Conservation (phyloP, 2,329 filamentous ascomycete species). For the Pestalotiopsis sp. region DNA sequence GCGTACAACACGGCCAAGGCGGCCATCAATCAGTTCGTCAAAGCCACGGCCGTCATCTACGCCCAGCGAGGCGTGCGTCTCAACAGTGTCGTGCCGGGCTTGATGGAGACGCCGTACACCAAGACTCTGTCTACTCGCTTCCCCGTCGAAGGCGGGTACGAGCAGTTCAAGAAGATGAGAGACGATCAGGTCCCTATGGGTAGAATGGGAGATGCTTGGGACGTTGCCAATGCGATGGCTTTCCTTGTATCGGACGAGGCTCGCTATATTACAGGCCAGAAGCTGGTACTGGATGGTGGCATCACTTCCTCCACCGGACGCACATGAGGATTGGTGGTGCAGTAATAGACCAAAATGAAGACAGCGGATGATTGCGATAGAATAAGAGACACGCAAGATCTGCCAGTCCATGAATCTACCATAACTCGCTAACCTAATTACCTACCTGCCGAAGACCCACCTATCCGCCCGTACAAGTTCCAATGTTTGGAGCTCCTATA, state of each 20-base stretch:
- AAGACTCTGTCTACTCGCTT: slow-evolving; percentile 46
- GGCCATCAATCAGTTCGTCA: slow-evolving; percentile 52
- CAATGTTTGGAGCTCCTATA: no score
- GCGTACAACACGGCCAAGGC: slow-evolving; percentile 41
- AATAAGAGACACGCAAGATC: no score
- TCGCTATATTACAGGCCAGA: slow-evolving; percentile 61
- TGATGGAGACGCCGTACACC: slow-evolving; percentile 59
- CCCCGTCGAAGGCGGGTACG: slow-evolving; percentile 45
- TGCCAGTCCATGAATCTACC: no score
- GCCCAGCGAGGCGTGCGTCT: slow-evolving; percentile 47
- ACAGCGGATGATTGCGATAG: no score
- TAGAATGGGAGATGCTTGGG: slow-evolving; percentile 60
- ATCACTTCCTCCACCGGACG: slow-evolving; percentile 41
- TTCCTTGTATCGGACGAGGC: slow-evolving; percentile 63
- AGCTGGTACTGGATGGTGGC: slow-evolving; percentile 51
- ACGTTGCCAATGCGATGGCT: slow-evolving; percentile 58
- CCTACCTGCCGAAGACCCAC: no score
- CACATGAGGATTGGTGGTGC: neutral
- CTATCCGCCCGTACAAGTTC: no score
- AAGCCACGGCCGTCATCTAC: slow-evolving; percentile 52
- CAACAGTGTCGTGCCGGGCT: slow-evolving; percentile 57
- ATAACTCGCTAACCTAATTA: no score
- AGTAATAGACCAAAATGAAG: no score
- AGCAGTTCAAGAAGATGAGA: slow-evolving; percentile 52
- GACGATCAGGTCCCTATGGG: slow-evolving; percentile 61